Evolutionary conservation across 2,329 filamentous ascomycete species (phyloP).

Genomic region (Fusarium dlaminii): DNA sequence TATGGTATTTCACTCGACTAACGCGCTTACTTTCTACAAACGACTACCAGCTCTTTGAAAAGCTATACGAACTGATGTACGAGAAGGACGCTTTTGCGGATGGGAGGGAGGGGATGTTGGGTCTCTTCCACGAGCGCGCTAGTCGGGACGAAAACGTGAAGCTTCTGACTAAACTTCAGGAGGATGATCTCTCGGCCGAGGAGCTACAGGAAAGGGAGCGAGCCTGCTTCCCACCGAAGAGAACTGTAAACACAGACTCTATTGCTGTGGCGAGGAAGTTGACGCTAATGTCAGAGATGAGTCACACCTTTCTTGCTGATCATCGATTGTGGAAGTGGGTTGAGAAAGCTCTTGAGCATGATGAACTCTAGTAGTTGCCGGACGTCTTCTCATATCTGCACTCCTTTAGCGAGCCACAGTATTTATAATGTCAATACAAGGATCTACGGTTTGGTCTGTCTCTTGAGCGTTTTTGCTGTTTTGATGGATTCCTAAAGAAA

Average conservation of each 20-base stretch:
- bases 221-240: neutral
- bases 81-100: neutral
- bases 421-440: no score
- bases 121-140: neutral
- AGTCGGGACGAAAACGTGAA: fast-evolving
- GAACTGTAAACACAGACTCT: fast-evolving
- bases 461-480: no score
- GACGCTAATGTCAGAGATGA: neutral
- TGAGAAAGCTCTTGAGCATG: neutral
- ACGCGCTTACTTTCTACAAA: neutral
- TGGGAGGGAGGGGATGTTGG: neutral
- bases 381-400: no score
- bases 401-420: no score
- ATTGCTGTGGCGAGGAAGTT: neutral
- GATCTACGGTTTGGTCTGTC: no score
- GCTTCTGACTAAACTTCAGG: neutral
- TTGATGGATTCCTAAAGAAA: no score
- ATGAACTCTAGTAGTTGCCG: neutral
- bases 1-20: neutral
- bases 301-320: neutral
- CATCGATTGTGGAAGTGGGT: neutral
- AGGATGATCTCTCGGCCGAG: neutral
- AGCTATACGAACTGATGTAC: neutral
- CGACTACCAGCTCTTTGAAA: neutral
- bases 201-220: fast-evolving